Conservation (phyloP, 305 asterid species). For the Fraxinus angustifolia region DNA sequence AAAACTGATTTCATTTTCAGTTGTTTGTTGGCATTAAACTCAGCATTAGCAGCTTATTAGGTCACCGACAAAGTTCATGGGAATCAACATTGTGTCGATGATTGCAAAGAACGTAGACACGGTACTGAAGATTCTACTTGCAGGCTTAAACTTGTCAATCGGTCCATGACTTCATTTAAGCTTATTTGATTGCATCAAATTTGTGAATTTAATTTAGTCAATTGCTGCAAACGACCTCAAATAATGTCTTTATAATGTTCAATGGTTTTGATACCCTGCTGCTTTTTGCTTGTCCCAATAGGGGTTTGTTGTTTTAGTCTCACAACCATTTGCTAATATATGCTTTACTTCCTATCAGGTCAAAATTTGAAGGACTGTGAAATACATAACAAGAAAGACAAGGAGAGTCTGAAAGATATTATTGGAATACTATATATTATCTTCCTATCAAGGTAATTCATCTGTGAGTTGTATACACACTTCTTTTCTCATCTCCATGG, state of each 20-base stretch:
- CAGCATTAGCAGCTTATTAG: not conserved
- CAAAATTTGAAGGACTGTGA: not conserved
- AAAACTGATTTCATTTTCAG: not conserved
- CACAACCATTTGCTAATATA: not conserved
- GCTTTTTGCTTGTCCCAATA: not conserved
- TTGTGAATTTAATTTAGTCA: not conserved
- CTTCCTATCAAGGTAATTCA: not conserved
- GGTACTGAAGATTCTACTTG: not conserved
- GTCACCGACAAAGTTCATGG: not conserved
- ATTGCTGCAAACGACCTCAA: not conserved
- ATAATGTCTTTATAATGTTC: not conserved
- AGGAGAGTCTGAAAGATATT: not conserved
- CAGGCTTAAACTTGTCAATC: not conserved
- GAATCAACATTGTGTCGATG: not conserved
- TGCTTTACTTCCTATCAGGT: not conserved
- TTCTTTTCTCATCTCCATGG: conserved; percentile 1
- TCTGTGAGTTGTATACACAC: not conserved
- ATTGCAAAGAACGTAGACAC: not conserved
- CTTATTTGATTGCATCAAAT: not conserved
- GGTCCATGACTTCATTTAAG: not conserved
- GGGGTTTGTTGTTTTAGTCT: not conserved
- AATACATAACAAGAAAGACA: not conserved
- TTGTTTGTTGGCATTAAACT: not conserved
- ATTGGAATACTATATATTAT: not conserved
- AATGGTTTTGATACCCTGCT: not conserved